A percentile compares a stretch with the other conserved stretches of the same genome.
These are phyloP conservation scores for Endoconidiophora laricicola DNA, from an alignment of 2,329 filamentous ascomycete genomes.

Conservation along the genomic window DNA sequence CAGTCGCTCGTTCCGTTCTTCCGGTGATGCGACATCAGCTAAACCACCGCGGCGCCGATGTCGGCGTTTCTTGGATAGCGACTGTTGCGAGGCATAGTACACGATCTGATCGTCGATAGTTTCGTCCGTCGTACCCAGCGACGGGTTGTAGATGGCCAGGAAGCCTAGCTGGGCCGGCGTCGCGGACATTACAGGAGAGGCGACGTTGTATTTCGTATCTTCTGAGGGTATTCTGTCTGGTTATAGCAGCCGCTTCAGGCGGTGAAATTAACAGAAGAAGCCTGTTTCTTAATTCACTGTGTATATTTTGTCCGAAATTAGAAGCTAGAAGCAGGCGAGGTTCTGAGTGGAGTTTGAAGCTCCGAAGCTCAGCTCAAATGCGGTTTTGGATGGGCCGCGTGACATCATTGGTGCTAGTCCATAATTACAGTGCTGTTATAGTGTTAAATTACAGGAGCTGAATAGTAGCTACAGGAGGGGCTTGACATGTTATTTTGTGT, in stretches of 20 bases:
- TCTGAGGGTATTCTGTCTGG: too few species aligned
- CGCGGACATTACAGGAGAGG: slow-evolving; percentile 2
- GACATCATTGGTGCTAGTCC: slow-evolving; percentile 3
- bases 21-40: slow-evolving; percentile 27
- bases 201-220: too few species aligned
- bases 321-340: neutral
- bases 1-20: slow-evolving; percentile 70
- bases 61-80: slow-evolving; percentile 24
- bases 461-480: too few species aligned
- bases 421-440: too few species aligned
- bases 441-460: too few species aligned
- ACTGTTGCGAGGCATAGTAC: slow-evolving; percentile 61
- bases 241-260: too few species aligned
- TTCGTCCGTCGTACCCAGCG: slow-evolving; percentile 44
- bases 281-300: too few species aligned
- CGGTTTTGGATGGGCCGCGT: neutral
- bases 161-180: slow-evolving; percentile 44
- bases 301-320: too few species aligned
- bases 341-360: neutral
- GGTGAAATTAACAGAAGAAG: too few species aligned
- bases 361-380: neutral
- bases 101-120: slow-evolving; percentile 68
- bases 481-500: too few species aligned
- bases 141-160: slow-evolving; percentile 88
- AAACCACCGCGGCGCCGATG: slow-evolving; percentile 18